phyloP scores from a whole-genome alignment of 148 eudicot species.

The Tetragonia tetragonoides region DNA sequence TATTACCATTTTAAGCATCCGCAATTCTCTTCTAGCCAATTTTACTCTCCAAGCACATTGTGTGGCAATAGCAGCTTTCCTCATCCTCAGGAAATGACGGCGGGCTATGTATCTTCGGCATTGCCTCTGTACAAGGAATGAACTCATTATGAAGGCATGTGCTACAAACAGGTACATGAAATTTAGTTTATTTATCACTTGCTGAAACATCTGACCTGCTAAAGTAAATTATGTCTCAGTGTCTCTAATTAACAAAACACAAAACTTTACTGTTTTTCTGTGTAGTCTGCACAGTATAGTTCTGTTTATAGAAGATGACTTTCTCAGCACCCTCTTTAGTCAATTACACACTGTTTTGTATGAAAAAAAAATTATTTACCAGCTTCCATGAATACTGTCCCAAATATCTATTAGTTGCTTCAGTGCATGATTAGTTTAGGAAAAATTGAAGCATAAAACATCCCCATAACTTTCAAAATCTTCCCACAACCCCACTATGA shows the following conservation, averaged over 20 bases:
- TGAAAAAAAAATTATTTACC: neutral
- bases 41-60: conserved; percentile 76
- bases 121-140: conserved; percentile 45
- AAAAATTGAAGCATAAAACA: neutral
- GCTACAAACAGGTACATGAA: neutral
- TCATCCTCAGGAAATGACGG: conserved; percentile 38
- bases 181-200: neutral
- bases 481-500: neutral
- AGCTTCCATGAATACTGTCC: neutral
- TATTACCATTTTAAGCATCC: conserved; percentile 68
- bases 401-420: neutral
- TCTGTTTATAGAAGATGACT: neutral
- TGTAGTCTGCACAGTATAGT: neutral
- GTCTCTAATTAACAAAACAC: too few relatives aligned
- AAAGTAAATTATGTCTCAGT: too few relatives aligned
- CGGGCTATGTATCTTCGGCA: conserved; percentile 48
- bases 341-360: neutral
- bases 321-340: neutral
- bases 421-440: neutral
- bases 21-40: conserved; percentile 65
- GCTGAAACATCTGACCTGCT: neutral
- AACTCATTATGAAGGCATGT: conserved; percentile 5
- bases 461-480: neutral
- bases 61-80: conserved; percentile 53
- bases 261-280: too few relatives aligned